These are phyloP conservation scores for Gryganskiella cystojenkinii DNA, from an alignment of 192 early-diverging fungal species.

Conservation along the genomic window DNA sequence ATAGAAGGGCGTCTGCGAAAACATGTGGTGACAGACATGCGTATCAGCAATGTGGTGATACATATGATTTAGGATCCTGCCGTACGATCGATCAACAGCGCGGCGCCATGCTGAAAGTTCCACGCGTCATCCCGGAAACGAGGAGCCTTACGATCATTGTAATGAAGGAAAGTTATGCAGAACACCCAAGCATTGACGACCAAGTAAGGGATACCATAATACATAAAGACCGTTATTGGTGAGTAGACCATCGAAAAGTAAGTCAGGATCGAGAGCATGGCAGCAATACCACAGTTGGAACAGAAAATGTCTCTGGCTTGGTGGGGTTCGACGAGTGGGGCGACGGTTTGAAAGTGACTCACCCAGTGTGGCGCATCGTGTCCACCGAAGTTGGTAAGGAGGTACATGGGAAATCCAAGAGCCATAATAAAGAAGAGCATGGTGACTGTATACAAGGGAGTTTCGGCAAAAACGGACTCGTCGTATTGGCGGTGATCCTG, in stretches of 20 bases:
- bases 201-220: constrained; percentile 91
- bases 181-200: constrained; percentile 95
- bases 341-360: constrained; percentile 88
- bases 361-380: constrained; percentile 76
- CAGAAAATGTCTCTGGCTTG: constrained; percentile 75
- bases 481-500: constrained; percentile 56
- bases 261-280: constrained; percentile 62
- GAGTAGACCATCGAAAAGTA: constrained; percentile 64
- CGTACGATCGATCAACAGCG: constrained; percentile 90
- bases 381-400: constrained; percentile 80
- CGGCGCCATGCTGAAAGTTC: constrained; percentile 93
- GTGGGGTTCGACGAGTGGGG: constrained; percentile 81
- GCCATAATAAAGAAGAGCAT: constrained; percentile 73
- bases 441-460: constrained; percentile 75
- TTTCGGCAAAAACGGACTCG: constrained; percentile 72
- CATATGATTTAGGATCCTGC: constrained; percentile 82
- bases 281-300: constrained; percentile 82
- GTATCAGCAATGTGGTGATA: constrained; percentile 87
- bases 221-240: constrained; percentile 73
- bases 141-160: constrained; percentile 86
- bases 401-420: constrained; percentile 93
- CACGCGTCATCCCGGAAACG: constrained; percentile 86
- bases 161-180: constrained; percentile 93
- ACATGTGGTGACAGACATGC: constrained; percentile 95
- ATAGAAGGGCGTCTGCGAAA: constrained; percentile 97